Base-by-base conservation (phyloP, 2,329 filamentous ascomycete species). In the Madurella mycetomatis region DNA sequence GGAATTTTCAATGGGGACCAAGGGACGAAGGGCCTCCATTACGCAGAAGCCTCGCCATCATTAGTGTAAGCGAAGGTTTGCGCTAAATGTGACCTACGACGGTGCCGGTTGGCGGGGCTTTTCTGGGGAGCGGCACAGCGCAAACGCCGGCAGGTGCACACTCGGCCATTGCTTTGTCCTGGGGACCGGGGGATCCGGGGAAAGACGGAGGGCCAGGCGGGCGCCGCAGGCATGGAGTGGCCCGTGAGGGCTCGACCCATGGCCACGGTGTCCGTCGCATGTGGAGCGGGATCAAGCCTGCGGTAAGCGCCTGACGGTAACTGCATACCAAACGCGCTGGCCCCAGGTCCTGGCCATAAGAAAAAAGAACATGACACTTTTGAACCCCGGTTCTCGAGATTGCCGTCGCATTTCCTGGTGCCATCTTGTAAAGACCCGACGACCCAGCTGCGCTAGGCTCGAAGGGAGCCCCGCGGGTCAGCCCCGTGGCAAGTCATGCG, bases 211-310 rank as follows among this genome's bases (percentile, higher is more conserved):
- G 44, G 44, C 39, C 30, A 45, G 42, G 31, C 39, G 15, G 44
- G 39, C 39, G 25, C 44, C 40, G 39, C 37, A 47, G 17, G 30
- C 41, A 18, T 15, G 19, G 30, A 25, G 48, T 51, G 49, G 44
- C 17, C 39, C 49, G 43, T 44, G 40, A 40, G 30, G 31, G 4
- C 32, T 41, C 30, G 49, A 55, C 34, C 58, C 53, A 41, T 54
- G 55, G 55, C 53, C n/a, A 30, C 31, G 58, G 48, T 41, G 50
- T 51, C 46, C 41, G 42, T 55, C 42, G 39, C 46, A 56, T 53
- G 54, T 46, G 47, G 49, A 50, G 31, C 50, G 54, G 54, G 54
- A 53, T 39, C 25, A 39, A 16, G 32, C 54, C 50, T 47, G 45
- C 49, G 41, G 41, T n/a, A 30, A 41, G 15, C 18, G 40, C 25